These are phyloP conservation scores for Puccinia horiana DNA, from an alignment of 1,284 basidiomycete genomes.

Conservation along the genomic window DNA sequence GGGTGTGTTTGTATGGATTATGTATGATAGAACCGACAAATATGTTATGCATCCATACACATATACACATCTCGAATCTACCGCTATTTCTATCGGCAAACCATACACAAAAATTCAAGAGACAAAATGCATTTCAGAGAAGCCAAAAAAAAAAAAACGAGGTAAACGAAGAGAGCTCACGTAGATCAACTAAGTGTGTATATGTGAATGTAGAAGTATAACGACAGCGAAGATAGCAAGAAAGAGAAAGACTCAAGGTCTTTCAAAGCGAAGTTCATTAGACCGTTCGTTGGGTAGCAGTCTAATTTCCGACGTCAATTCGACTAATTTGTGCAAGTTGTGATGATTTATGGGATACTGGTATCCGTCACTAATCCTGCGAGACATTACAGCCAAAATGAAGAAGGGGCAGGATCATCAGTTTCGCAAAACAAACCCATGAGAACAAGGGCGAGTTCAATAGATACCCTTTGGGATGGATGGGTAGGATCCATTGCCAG, in stretches of 20 bases:
- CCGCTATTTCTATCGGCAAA: too few relatives aligned
- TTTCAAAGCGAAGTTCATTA: constrained; percentile 42
- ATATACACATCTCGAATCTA: too few relatives aligned
- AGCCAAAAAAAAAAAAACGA: too few relatives aligned
- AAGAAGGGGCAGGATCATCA: too few relatives aligned
- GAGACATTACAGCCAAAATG: too few relatives aligned
- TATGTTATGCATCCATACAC: too few relatives aligned
- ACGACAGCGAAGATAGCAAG: not conserved
- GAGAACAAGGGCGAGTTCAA: not conserved
- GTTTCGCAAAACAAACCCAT: not conserved
- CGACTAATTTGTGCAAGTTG: constrained; percentile 15
- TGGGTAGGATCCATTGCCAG: constrained; percentile 43
- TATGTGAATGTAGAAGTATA: not conserved
- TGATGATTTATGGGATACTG: constrained; percentile 20
- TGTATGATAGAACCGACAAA: too few relatives aligned
- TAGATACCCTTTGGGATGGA: constrained; percentile 38
- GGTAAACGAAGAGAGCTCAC: too few relatives aligned
- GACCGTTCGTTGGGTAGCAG: constrained; percentile 42
- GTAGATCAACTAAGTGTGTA: too few relatives aligned
- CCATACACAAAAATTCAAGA: too few relatives aligned
- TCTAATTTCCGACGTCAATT: constrained; percentile 38
- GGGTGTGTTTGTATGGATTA: too few relatives aligned
- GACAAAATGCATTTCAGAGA: too few relatives aligned
- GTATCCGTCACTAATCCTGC: constrained; percentile 49
- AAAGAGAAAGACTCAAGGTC: constrained; percentile 6